Evolutionary conservation across 148 eudicot species (phyloP).

Genomic region (Bassia scoparia): DNA sequence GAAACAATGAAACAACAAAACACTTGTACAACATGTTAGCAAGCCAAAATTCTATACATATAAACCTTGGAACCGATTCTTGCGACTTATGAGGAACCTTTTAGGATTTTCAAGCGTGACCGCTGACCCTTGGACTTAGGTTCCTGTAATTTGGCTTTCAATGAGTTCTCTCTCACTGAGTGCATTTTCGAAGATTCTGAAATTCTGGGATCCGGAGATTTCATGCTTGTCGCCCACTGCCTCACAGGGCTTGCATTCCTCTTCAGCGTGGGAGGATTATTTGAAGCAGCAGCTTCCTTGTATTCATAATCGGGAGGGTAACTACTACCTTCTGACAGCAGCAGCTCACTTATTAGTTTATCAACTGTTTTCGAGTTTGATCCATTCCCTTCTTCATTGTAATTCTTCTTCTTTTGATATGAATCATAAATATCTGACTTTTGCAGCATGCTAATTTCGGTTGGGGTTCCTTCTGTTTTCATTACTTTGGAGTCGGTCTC

Average conservation of each 20-base stretch:
- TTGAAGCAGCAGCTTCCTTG: constrained; percentile 26
- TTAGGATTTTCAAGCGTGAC: constrained; percentile 62
- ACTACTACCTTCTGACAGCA: constrained; percentile 44
- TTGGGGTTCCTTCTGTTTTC: constrained; percentile 26
- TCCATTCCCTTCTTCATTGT: constrained; percentile 26
- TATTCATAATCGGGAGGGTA: constrained; percentile 34
- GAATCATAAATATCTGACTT: constrained; percentile 47
- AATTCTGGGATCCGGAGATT: constrained; percentile 40
- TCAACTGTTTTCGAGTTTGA: constrained; percentile 44
- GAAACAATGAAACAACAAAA: background rate
- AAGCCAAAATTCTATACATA: constrained; percentile 14
- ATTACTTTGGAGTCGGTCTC: constrained; percentile 12
- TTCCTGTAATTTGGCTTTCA: constrained; percentile 79
- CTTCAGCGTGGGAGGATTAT: constrained; percentile 34
- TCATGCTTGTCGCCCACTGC: constrained; percentile 55
- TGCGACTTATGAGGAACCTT: constrained; percentile 28
- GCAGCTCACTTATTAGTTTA: constrained; percentile 51
- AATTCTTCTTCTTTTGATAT: constrained; percentile 26
- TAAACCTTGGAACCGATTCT: constrained; percentile 2
- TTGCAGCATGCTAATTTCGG: constrained; percentile 38
- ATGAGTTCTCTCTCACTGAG: constrained; percentile 46
- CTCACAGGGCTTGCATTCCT: constrained; percentile 58
- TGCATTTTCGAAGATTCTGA: constrained; percentile 50
- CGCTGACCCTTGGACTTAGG: constrained; percentile 73
- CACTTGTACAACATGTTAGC: constrained; percentile 8